A percentile compares a stretch with the other conserved stretches of the same genome.
Evolutionary conservation across 306 rosid genomes (phyloP).

Genomic region (Citrullus amarus): DNA sequence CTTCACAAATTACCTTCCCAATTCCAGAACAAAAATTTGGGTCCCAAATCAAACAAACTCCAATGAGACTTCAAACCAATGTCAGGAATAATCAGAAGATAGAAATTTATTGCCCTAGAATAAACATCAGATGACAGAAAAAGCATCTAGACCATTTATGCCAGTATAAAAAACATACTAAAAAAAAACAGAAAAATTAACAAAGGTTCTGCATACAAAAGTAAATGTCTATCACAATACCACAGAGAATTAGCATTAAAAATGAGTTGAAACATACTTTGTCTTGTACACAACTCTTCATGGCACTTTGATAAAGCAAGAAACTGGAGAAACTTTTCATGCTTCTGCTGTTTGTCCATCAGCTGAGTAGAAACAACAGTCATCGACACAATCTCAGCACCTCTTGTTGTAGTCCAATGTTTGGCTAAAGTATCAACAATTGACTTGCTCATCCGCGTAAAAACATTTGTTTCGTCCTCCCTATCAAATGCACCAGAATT

Average conservation of each 20-base stretch:
- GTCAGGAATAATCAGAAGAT: background rate
- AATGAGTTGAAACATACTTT: slow-evolving; percentile 46
- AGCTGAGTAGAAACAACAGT: slow-evolving; percentile 81
- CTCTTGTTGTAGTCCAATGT: slow-evolving; percentile 97
- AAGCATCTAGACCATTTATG: background rate
- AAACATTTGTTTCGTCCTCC: slow-evolving; percentile 83
- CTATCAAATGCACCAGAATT: slow-evolving; percentile 76
- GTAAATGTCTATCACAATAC: background rate
- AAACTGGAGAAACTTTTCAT: slow-evolving; percentile 75
- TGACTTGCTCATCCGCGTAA: slow-evolving; percentile 86
- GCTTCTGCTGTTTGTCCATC: slow-evolving; percentile 81
- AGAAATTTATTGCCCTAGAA: background rate
- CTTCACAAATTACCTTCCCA: background rate
- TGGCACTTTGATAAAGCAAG: slow-evolving; percentile 92
- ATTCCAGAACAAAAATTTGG: background rate
- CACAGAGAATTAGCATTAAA: background rate
- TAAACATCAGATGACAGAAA: background rate
- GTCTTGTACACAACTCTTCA: slow-evolving; percentile 89
- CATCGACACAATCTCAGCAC: slow-evolving; percentile 96
- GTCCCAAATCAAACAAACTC: background rate
- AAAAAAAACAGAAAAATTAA: background rate
- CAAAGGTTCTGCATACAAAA: background rate
- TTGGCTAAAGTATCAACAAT: slow-evolving; percentile 87
- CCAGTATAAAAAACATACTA: background rate
- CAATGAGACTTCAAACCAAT: background rate